Evolutionary conservation across 1,284 basidiomycete genomes (phyloP), one percentile per base, ranked within the genome.

Genomic region (Waitea zeae): DNA sequence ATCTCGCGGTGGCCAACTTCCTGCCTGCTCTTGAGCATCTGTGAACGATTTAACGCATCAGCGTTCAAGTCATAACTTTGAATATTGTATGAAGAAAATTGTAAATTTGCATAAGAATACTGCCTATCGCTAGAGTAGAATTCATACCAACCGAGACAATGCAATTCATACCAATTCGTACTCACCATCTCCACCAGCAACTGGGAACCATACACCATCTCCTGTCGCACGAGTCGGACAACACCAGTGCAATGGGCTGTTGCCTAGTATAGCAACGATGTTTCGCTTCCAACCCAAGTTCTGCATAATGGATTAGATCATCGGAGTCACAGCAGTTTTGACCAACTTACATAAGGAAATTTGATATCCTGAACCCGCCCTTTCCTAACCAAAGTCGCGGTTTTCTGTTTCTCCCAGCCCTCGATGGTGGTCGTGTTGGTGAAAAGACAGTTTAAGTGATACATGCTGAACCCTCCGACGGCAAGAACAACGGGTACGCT

Each of bases 351-450:
- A n/a, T n/a, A 98, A 35, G 93, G 93, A 49, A 90, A 98, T 51
- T 82, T 86, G 49, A 93, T 63, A 56, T 89, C 82, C 35, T 66
- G 70, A 41, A 97, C 81, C 54, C 82, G 83, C 1, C 92, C 93
- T 39, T 81, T 61, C 11, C 83, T 70, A 31, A 89, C 72, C 44
- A 97, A 67, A 0, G 75, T 84, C 3, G 86, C 79, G 0, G 78
- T 87, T 52, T 84, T 89, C 49, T 98, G 90, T 58, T 96, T 96
- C 53, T 98, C 95, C 86, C 88, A 95, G 1, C 83, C 76, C 58
- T 98, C 93, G 38, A 98, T 95, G 0, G 93, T 97, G 0, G 93
- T 98, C 9, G 79, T 79, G 51, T 98, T 98, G 14, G 67, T 66
- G 9, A 67, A 46, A n/a, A 93, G 54, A 33, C 73, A 69, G 50